Percentiles rank a stretch among this genome's conserved stretches.
Evolutionary conservation across 345 rosid species (phyloP).

Genomic region (Boechera divaricarpa): DNA sequence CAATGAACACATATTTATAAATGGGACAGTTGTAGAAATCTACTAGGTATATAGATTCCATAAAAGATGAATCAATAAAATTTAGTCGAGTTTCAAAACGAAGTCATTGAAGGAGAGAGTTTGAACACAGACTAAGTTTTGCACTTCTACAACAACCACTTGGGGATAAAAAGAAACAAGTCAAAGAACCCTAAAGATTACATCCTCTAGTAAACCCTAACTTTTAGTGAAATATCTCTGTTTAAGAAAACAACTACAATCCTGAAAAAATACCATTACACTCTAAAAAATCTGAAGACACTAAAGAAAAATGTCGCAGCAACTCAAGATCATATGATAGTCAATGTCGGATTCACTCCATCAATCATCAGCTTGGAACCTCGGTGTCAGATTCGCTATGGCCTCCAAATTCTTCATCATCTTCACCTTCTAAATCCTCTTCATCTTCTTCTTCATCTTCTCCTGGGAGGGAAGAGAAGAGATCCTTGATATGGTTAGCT

Average conservation of each 20-base stretch:
- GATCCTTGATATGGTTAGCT: constrained; percentile 42
- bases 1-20: not conserved
- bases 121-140: constrained; percentile 22
- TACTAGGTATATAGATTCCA: not conserved
- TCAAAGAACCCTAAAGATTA: constrained; percentile 36
- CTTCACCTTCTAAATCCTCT: constrained; percentile 42
- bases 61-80: not conserved
- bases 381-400: constrained; percentile 59
- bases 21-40: not conserved
- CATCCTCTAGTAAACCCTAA: constrained; percentile 36
- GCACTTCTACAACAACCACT: constrained; percentile 24
- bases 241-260: constrained; percentile 26
- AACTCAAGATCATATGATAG: constrained; percentile 18
- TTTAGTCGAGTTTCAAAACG: not conserved
- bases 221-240: constrained; percentile 35
- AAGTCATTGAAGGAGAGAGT: constrained; percentile 14
- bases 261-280: constrained; percentile 24
- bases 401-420: constrained; percentile 58
- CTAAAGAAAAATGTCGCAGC: not conserved
- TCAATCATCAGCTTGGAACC: constrained; percentile 53
- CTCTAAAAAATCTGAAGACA: constrained; percentile 33
- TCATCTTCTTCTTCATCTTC: constrained; percentile 39
- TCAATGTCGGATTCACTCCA: not conserved
- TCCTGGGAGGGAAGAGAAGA: constrained; percentile 44
- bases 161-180: constrained; percentile 19